Evolutionary conservation across 805 yeast species (phyloP).

Genomic region (Candida rishiriensis): DNA sequence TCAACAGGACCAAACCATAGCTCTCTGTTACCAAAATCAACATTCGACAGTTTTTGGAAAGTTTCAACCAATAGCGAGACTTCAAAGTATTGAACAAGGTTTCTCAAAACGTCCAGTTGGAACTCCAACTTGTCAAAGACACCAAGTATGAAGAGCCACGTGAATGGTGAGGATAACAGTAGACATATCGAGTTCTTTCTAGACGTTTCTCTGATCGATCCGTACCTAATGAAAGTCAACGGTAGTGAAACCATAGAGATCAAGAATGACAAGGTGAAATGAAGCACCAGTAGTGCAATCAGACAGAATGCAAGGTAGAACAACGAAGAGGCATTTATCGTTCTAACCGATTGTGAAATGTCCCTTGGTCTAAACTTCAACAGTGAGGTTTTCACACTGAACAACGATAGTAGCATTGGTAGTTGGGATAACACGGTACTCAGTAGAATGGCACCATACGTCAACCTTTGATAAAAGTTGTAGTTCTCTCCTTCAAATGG

Average conservation of each 20-base stretch:
- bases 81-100: conserved; percentile 27
- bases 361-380: background rate
- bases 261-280: conserved; percentile 74
- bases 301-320: conserved; percentile 64
- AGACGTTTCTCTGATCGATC: conserved; percentile 12
- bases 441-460: conserved; percentile 9
- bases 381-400: no score
- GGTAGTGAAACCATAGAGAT: conserved; percentile 76
- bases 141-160: conserved; percentile 26
- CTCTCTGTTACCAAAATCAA: conserved; percentile 8
- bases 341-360: conserved; percentile 20
- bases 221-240: conserved; percentile 53
- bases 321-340: conserved; percentile 30
- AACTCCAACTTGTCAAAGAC: conserved; percentile 17
- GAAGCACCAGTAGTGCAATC: conserved; percentile 71
- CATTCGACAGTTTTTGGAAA: conserved; percentile 12
- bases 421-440: conserved; percentile 4
- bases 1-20: conserved; percentile 32
- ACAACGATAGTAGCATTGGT: conserved; percentile 13
- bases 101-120: conserved; percentile 26
- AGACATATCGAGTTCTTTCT: conserved; percentile 21
- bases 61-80: conserved; percentile 14
- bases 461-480: conserved; percentile 7
- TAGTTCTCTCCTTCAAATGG: conserved; percentile 7
- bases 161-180: conserved; percentile 29